Conservation (phyloP, 176 grass and related monocot genomes). For the Tuctoria greenei region DNA sequence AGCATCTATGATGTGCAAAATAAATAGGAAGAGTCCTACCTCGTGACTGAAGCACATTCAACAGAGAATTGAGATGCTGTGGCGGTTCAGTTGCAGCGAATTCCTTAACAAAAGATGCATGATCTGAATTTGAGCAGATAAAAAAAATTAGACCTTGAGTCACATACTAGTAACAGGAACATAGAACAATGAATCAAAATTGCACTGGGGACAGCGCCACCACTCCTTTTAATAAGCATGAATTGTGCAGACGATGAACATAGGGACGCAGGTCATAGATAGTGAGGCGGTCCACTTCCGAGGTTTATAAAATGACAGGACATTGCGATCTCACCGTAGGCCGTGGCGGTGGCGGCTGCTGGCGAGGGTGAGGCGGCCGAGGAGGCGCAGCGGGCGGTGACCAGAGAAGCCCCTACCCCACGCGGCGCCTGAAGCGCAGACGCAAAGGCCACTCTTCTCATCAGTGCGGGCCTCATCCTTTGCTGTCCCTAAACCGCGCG, state of each 20-base stretch:
- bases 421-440: constrained; percentile 40
- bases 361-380: constrained; percentile 28
- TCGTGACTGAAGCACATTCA: constrained; percentile 80
- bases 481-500: not conserved
- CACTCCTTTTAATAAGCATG: not conserved
- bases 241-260: not conserved
- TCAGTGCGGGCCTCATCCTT: constrained; percentile 52
- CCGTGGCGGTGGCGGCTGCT: constrained; percentile 24
- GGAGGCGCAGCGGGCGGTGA: constrained; percentile 44
- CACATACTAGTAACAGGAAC: not conserved
- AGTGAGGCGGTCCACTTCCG: too few relatives aligned
- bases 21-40: constrained; percentile 39
- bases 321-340: constrained; percentile 42
- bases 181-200: not conserved
- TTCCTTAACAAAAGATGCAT: constrained; percentile 75
- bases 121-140: constrained; percentile 49
- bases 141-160: not conserved
- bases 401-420: not conserved
- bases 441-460: constrained; percentile 44
- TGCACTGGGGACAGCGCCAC: not conserved
- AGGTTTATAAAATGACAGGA: too few relatives aligned
- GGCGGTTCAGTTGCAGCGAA: constrained; percentile 67
- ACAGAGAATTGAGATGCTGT: constrained; percentile 66
- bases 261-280: not conserved
- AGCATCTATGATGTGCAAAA: not conserved